Evolutionary conservation across 2,329 filamentous ascomycete species (phyloP), one percentile per base, ranked within the genome.

Genomic region (Alternaria arbusti): DNA sequence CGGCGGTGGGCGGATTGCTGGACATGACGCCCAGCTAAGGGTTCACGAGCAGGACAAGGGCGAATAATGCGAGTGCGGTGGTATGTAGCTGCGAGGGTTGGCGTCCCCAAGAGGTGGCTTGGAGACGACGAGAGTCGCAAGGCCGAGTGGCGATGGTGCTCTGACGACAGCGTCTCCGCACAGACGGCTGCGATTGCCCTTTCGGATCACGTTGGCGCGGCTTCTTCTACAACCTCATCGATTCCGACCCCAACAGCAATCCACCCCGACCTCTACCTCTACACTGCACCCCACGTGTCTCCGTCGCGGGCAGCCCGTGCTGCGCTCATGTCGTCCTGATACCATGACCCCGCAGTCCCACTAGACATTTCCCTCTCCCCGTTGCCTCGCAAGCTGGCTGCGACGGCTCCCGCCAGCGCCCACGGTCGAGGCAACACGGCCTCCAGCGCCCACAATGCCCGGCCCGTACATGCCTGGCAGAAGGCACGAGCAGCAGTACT

Each of bases 381-480:
- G 75, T 79, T 78, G 77, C 78, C 78, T 78, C 78, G 74, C 77
- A 75, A 57, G 72, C 78, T 77, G 76, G 78, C 68, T 71, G 78
- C 74, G 74, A 64, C 75, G 73, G 79, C 75, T 68, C 69, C 63
- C 71, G 68, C 78, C 78, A 65, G 77, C 77, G 77, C 71, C 74
- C 70, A 73, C 78, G 77, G 77, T 79, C 69, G 77, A 76, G 78
- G 78, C 78, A 78, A 75, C 77, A 74, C 62, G 69, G 67, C 67
- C 61, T 64, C 86, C 87, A 83, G 87, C 87, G 88, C 89, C 88
- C 87, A 92, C 86, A 89, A 93, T 93, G 90, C 79, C 80, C 88
- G 90, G 90, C 86, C 88, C 89, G 61, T 78, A 82, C 59, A 71
- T 79, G 47, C 80, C 78, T 63, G 77, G 76, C 54, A 76, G 82